Conservation (phyloP, 1,284 basidiomycete species). For the Fistulinella staudtii region DNA sequence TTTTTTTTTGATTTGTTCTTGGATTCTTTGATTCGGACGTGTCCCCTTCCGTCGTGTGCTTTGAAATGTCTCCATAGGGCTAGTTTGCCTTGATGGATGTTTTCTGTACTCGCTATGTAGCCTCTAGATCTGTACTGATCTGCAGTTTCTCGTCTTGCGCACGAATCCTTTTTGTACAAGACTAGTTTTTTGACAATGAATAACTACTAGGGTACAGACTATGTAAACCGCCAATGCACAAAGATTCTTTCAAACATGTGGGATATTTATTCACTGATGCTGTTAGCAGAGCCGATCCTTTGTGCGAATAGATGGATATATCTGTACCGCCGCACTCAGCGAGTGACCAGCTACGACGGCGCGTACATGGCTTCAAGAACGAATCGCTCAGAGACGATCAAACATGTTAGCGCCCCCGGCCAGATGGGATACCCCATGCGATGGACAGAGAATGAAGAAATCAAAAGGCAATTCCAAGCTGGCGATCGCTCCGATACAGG, state of each 20-base stretch:
- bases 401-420: not conserved
- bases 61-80: not conserved
- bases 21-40: not conserved
- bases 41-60: not conserved
- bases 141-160: not conserved
- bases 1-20: constrained; percentile 1
- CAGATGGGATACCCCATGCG: not conserved
- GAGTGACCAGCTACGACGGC: no score
- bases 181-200: no score
- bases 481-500: constrained; percentile 69
- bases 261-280: no score
- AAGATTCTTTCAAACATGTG: no score
- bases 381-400: constrained; percentile 44
- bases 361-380: constrained; percentile 70
- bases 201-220: no score
- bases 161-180: no score
- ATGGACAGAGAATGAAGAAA: constrained; percentile 12
- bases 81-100: not conserved
- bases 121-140: not conserved
- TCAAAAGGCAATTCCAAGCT: not conserved
- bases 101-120: not conserved
- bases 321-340: no score
- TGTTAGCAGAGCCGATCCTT: no score
- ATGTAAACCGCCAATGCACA: no score
- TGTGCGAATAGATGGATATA: no score